A percentile compares a stretch with the other conserved stretches of the same genome.
Evolutionary conservation across 345 rosid genomes (phyloP).

Genomic region (Sonneratia caseolaris): DNA sequence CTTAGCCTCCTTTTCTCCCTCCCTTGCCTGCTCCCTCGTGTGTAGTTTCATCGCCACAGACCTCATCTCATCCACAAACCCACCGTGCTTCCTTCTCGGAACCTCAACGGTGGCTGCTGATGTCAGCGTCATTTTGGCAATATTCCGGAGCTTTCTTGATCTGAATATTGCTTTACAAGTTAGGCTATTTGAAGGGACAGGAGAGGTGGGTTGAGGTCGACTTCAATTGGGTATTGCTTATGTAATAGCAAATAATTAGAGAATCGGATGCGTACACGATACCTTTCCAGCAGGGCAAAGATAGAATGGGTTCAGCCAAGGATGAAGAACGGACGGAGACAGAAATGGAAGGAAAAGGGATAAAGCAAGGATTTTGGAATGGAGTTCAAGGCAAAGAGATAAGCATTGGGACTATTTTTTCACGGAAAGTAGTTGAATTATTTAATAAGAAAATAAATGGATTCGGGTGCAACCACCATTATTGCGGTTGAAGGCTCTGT

Average conservation of each 20-base stretch:
- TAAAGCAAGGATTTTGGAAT: not conserved
- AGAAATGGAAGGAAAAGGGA: not conserved
- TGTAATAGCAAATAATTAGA: not conserved
- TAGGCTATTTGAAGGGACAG: not conserved
- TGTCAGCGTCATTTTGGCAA: not conserved
- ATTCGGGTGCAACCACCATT: not conserved
- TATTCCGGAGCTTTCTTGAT: not conserved
- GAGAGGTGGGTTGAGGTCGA: not conserved
- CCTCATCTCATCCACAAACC: constrained; percentile 27
- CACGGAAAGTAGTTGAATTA: not conserved
- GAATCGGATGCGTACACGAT: not conserved
- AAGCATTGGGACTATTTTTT: not conserved
- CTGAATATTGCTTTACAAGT: not conserved
- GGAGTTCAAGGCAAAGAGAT: not conserved
- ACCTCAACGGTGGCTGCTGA: not conserved
- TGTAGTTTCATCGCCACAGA: constrained; percentile 19
- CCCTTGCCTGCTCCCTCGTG: constrained; percentile 23
- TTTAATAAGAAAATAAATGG: not conserved
- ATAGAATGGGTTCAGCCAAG: not conserved
- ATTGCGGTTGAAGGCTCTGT: not conserved
- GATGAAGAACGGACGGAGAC: not conserved
- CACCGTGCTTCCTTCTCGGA: not conserved
- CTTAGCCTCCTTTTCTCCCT: constrained; percentile 22
- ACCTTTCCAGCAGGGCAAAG: not conserved
- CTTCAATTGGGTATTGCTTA: not conserved